A percentile compares a stretch with the other conserved stretches of the same genome.
Evolutionary conservation across 192 early-diverging fungal species (phyloP).

Genomic region (Thoreauomyces humboldtii): DNA sequence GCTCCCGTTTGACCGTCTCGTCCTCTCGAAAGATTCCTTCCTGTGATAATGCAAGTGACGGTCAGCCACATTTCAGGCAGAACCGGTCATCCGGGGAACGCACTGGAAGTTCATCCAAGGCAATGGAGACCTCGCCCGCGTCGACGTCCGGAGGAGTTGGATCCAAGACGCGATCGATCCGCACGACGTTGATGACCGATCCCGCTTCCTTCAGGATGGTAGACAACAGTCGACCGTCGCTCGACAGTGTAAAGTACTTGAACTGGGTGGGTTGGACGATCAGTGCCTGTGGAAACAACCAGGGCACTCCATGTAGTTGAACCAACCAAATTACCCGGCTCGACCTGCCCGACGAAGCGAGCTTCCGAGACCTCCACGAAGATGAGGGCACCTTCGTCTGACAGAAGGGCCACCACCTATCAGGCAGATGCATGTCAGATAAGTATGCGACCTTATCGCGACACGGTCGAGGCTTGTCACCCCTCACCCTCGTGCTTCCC

Average conservation of each 20-base stretch:
- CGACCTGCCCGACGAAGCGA: constrained; percentile 38
- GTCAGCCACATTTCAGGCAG: too few relatives aligned
- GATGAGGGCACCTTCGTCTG: constrained; percentile 41
- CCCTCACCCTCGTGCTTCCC: too few relatives aligned
- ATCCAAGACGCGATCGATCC: constrained; percentile 38
- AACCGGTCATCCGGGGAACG: too few relatives aligned
- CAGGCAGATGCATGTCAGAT: neutral
- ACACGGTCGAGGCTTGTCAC: too few relatives aligned
- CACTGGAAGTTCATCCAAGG: neutral
- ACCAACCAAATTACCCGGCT: neutral
- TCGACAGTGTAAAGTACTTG: constrained; percentile 38
- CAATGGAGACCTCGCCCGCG: constrained; percentile 3
- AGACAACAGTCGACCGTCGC: constrained; percentile 41
- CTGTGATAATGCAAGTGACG: too few relatives aligned
- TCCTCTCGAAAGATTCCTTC: constrained; percentile 23
- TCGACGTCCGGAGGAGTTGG: neutral
- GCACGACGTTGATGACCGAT: constrained; percentile 29
- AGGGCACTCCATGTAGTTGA: too few relatives aligned
- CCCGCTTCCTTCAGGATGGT: constrained; percentile 32
- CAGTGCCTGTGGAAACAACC: too few relatives aligned
- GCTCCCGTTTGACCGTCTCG: constrained; percentile 18
- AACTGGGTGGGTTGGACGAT: constrained; percentile 34
- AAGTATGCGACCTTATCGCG: too few relatives aligned
- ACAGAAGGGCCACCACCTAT: constrained; percentile 19
- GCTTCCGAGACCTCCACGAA: constrained; percentile 44